Evolutionary conservation across 106 monocot species (phyloP).

Genomic region (Allium cepa): DNA sequence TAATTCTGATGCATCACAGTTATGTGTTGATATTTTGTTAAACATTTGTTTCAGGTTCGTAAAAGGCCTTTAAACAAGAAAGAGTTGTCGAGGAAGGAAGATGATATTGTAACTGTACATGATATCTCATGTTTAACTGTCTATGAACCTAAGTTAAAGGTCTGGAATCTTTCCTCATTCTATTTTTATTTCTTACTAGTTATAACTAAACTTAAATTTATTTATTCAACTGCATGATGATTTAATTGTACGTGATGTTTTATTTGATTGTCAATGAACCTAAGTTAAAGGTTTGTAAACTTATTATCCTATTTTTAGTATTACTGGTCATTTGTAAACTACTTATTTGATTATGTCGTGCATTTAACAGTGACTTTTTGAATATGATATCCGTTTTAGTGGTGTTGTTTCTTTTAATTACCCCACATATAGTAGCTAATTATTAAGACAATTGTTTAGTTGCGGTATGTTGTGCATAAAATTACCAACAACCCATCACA

Average conservation of each 20-base stretch:
- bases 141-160: conserved; percentile 84
- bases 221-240: background rate
- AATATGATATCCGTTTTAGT: too few relatives aligned
- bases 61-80: conserved; percentile 88
- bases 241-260: conserved; percentile 32
- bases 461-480: too few relatives aligned
- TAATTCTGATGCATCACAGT: background rate
- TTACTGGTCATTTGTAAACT: background rate
- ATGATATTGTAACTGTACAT: conserved; percentile 73
- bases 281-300: conserved; percentile 66
- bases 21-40: conserved; percentile 1
- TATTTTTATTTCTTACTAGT: too few relatives aligned
- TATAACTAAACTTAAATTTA: too few relatives aligned
- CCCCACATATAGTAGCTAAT: too few relatives aligned
- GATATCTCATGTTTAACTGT: conserved; percentile 63
- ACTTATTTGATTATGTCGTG: background rate
- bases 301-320: background rate
- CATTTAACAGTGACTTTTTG: too few relatives aligned
- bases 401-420: too few relatives aligned
- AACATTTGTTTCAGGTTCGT: conserved; percentile 52
- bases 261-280: conserved; percentile 67
- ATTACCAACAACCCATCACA: too few relatives aligned
- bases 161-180: conserved; percentile 2
- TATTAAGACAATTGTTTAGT: too few relatives aligned
- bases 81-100: conserved; percentile 82